Evolutionary conservation across 139 green algal genomes (phyloP).

Genomic region (Pleodorina starrii): DNA sequence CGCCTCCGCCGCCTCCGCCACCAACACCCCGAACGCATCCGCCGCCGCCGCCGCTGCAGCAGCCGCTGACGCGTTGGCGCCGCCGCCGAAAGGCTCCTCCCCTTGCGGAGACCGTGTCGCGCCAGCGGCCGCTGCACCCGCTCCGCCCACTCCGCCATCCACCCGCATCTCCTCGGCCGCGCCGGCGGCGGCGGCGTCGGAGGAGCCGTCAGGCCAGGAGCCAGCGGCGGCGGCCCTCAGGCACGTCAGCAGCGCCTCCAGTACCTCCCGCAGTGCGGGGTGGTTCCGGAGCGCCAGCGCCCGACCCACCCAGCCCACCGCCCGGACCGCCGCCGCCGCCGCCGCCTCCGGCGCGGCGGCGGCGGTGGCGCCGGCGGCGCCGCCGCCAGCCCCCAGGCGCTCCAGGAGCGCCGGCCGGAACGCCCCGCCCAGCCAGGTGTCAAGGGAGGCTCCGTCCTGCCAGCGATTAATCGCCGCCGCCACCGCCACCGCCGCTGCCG

Average conservation of each 20-base stretch:
- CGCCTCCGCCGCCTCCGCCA: neutral
- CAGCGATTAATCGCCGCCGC: slow-evolving; percentile 29
- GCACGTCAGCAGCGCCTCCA: neutral
- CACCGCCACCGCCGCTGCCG: slow-evolving; percentile 4
- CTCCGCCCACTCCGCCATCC: neutral
- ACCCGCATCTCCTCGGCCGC: neutral
- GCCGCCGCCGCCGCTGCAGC: neutral
- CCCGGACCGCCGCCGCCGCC: neutral
- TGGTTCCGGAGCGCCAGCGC: slow-evolving; percentile 40
- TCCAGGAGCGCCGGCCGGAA: slow-evolving; percentile 9
- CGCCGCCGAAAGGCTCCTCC: neutral
- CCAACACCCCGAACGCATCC: slow-evolving; percentile 3
- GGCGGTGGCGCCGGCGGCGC: neutral
- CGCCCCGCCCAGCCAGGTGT: neutral
- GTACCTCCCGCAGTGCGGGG: neutral
- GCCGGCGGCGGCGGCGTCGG: neutral
- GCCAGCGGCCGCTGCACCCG: neutral
- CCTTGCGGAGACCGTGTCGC: neutral
- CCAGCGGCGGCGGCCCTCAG: neutral
- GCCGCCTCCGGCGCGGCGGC: neutral
- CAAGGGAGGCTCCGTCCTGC: slow-evolving; percentile 11
- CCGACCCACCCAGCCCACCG: slow-evolving; percentile 32
- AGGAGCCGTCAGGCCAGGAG: neutral
- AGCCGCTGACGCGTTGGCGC: neutral
- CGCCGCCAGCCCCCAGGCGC: neutral